Base-by-base conservation (phyloP, 495 filamentous ascomycete species). In the Mytilinidion resinicola region DNA sequence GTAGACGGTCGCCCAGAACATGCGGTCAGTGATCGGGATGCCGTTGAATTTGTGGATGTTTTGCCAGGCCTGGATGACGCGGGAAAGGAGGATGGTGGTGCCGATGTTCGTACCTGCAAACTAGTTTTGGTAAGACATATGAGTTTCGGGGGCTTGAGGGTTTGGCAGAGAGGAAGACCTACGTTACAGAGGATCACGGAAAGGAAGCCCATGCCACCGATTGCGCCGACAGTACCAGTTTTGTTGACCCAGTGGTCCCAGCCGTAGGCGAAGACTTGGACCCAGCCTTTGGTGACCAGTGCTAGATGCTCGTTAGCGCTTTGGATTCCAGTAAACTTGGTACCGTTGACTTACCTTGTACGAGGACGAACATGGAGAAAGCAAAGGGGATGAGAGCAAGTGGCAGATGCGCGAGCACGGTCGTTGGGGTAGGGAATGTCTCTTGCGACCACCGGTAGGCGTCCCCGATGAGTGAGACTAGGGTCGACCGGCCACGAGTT, bases 31-130 rank as follows among this genome's bases (percentile, higher is more conserved):
- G 50, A 84, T 82, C 0, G 74, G 70, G 15, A 67, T 67, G 3
- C 66, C 66, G 48, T 69, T 76, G 14, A 35, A 39, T n/a, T 53
- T 17, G 60, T 85, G 80, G 39, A 87, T 83, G 14, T 71, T 56
- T 48, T 77, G 67, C 84, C 84, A 86, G 0, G 77, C 70, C 58
- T 86, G 84, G 41, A 87, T 80, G 9, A 87, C 76, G 14, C 84
- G 80, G 10, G 78, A 84, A 14, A 86, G 75, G 5, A 86, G 77
- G 64, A 87, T 86, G 4, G 84, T 83, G 1, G 84, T 85, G 15
- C 84, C 84, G 51, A 86, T 87, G 58, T 87, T 86, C 9, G 84
- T 86, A 12, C 84, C 84, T 10, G 83, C 81, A 58, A 86, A 87
- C 83, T 86, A 57, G 9, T 39, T 11, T 12, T 41, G 9, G 15